Base-by-base conservation (phyloP, 352 stramenopile species). In the Blastocystis sp. region DNA sequence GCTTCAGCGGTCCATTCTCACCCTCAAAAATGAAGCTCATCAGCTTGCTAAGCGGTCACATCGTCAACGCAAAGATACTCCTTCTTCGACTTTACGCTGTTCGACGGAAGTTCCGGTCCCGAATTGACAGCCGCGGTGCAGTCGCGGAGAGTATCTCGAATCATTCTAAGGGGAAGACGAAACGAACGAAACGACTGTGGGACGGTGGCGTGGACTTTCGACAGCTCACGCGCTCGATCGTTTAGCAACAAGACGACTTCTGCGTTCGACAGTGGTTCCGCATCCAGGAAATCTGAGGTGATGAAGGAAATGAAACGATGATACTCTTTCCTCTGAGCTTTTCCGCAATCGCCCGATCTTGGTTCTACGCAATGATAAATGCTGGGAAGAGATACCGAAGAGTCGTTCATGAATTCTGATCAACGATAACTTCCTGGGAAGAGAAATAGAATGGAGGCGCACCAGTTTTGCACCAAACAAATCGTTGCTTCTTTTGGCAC, bases 141-240 rank as follows among this genome's bases (percentile, higher is more conserved):
- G 29, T 76, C 64, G 16, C 46, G 11, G 7, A 76, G 38, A 24
- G 64, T 76, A 56, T 76, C 44, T 36, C 32, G 32, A 76, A 76
- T 76, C 64, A 54, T 76, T 1, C 64, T 76, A 76, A 21, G 21
- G 1, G 2, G 49, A 24, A 51, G 18, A 49, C 3, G 9, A 18
- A 11, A 51, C 32, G 38, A 51, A 14, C 16, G 9, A 21, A 11
- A 48, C 29, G 1, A 73, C 61, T 21, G 34, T 51, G 61, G 61
- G 1, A 73, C 61, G 11, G 61, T 64, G n/a, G 24, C 24, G 11
- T 29, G 54, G 9, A 29, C 54, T 0, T 21, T 29, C 21, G 16
- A 21, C 29, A 64, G 54, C 11, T 21, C 24, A 16, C 24, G 16
- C 7, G 54, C 29, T 64, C 54, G 16, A 16, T 21, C 24, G 7